phyloP scores from a whole-genome alignment of 371 early-diverging fungal genomes.

The Mortierella sp. region DNA sequence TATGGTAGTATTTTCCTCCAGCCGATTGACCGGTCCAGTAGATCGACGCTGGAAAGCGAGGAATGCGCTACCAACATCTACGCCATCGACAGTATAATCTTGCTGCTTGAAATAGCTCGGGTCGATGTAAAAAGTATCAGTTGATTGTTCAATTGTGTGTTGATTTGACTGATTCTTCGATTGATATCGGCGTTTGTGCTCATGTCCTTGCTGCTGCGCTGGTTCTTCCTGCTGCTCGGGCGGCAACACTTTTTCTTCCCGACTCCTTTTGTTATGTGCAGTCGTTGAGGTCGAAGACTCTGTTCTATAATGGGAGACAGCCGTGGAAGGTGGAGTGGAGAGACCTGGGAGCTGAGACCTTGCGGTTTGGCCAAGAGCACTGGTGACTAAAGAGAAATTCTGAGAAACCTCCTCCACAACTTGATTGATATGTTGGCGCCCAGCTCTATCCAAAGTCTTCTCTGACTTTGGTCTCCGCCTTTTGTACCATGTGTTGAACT shows the following conservation, averaged over 20 bases:
- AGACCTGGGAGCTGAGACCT: neutral
- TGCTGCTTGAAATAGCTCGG: neutral
- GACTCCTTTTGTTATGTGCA: neutral
- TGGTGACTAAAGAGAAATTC: neutral
- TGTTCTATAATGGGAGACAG: neutral
- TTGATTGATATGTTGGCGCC: neutral
- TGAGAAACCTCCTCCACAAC: neutral
- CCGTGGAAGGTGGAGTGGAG: neutral
- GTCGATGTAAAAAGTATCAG: neutral
- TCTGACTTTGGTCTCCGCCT: slow-evolving; percentile 56
- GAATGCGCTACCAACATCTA: neutral
- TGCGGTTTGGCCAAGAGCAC: neutral
- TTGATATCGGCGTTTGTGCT: neutral
- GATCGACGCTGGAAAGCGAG: neutral
- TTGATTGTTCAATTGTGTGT: neutral
- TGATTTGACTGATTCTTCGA: neutral
- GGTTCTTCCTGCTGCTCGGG: neutral
- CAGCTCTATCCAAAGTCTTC: neutral
- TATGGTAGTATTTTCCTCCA: neutral
- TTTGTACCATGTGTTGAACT: slow-evolving; percentile 95
- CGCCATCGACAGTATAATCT: neutral
- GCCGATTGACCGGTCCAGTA: neutral
- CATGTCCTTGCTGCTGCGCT: neutral
- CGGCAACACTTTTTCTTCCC: neutral
- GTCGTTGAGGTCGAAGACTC: neutral